These are phyloP conservation scores for Salix arbutifolia DNA, from an alignment of 345 rosid genomes.

Conservation along the genomic window DNA sequence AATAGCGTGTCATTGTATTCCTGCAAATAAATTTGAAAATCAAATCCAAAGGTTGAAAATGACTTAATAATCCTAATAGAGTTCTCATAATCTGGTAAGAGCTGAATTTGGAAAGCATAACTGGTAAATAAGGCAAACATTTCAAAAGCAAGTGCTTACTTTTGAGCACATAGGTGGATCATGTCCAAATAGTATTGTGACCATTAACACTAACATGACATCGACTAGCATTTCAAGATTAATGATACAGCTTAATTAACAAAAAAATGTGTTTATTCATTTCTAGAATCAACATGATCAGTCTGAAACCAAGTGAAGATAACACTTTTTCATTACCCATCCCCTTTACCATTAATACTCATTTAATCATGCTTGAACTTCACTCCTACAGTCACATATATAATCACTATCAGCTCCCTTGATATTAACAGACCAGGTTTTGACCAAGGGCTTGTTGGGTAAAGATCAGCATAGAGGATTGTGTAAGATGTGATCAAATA, in stretches of 20 bases:
- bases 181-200: too few relatives aligned
- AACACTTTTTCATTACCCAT: neutral
- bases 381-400: neutral
- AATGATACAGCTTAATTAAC: neutral
- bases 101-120: too few relatives aligned
- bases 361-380: neutral
- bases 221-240: neutral
- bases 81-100: too few relatives aligned
- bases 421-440: neutral
- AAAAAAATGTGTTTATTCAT: neutral
- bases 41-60: neutral
- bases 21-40: slow-evolving; percentile 32
- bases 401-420: neutral
- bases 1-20: slow-evolving; percentile 88
- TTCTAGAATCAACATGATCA: neutral
- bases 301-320: neutral
- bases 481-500: too few relatives aligned
- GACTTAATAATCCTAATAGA: too few relatives aligned
- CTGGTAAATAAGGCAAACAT: too few relatives aligned
- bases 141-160: too few relatives aligned
- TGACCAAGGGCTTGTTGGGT: too few relatives aligned
- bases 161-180: too few relatives aligned
- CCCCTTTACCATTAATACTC: neutral
- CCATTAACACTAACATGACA: neutral
- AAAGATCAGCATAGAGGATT: too few relatives aligned